phyloP scores from a whole-genome alignment of 371 early-diverging fungal genomes.

The Coemansia sp. region DNA sequence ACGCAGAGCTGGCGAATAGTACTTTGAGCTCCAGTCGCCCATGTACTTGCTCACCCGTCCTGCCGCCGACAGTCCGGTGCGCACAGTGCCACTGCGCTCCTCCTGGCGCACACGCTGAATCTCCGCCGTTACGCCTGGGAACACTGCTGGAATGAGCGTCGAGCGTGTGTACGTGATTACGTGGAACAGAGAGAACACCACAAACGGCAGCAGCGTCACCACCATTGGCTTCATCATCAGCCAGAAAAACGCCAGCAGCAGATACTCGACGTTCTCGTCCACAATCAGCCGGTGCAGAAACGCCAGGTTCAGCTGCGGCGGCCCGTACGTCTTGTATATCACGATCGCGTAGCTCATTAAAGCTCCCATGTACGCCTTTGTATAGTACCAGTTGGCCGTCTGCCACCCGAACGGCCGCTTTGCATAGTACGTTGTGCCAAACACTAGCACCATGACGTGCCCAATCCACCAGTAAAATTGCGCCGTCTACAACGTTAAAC shows the following conservation, averaged over 20 bases:
- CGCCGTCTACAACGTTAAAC: constrained; percentile 27
- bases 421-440: constrained; percentile 35
- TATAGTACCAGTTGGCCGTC: constrained; percentile 54
- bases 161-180: constrained; percentile 73
- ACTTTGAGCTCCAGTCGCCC: constrained; percentile 65
- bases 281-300: constrained; percentile 69
- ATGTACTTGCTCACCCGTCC: constrained; percentile 59
- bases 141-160: constrained; percentile 68
- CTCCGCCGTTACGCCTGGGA: constrained; percentile 58
- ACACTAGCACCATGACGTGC: constrained; percentile 42
- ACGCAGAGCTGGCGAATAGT: constrained; percentile 70
- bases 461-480: constrained; percentile 55
- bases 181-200: constrained; percentile 83
- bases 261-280: constrained; percentile 89
- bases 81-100: constrained; percentile 17
- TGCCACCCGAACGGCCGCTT: constrained; percentile 39
- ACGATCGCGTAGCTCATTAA: constrained; percentile 81
- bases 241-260: constrained; percentile 80
- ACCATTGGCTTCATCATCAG: constrained; percentile 65
- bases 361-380: constrained; percentile 68
- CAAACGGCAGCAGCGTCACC: constrained; percentile 80
- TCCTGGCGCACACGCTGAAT: constrained; percentile 42
- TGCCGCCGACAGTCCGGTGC: constrained; percentile 23
- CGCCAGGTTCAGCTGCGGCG: constrained; percentile 61
- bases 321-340: constrained; percentile 74